phyloP scores from a whole-genome alignment of 108 stramenopile genomes.

The Nitzschia sp. region DNA sequence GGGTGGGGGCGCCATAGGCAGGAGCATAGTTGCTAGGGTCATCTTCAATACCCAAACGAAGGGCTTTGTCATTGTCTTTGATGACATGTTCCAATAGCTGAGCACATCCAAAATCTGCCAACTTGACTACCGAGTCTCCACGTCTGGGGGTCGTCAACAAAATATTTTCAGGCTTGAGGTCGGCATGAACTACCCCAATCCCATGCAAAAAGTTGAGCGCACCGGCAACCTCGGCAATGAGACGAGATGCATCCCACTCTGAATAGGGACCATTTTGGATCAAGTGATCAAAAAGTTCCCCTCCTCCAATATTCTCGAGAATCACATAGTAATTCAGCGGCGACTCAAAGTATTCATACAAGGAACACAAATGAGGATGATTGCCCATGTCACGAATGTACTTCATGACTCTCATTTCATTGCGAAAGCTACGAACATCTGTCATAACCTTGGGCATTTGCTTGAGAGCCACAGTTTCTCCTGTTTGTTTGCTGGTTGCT shows the following conservation, averaged over 20 bases:
- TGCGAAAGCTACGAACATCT: conserved; percentile 52
- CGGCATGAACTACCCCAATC: conserved; percentile 77
- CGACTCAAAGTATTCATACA: conserved; percentile 64
- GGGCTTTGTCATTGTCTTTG: neutral
- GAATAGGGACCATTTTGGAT: conserved; percentile 79
- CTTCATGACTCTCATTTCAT: conserved; percentile 72
- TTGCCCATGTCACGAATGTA: conserved; percentile 61
- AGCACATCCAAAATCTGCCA: conserved; percentile 88
- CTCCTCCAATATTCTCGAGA: conserved; percentile 76
- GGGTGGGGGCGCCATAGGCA: conserved; percentile 44
- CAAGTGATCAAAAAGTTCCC: conserved; percentile 88
- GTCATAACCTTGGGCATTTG: conserved; percentile 71
- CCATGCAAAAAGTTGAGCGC: conserved; percentile 78
- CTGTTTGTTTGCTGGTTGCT: conserved; percentile 46
- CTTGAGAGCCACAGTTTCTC: conserved; percentile 65
- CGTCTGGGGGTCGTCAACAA: conserved; percentile 62
- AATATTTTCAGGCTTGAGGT: conserved; percentile 86
- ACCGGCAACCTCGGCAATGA: conserved; percentile 68
- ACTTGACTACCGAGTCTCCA: conserved; percentile 60
- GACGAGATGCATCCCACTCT: conserved; percentile 75
- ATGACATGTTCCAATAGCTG: conserved; percentile 17
- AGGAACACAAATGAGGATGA: conserved; percentile 77
- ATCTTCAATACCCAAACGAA: neutral
- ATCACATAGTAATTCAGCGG: conserved; percentile 62
- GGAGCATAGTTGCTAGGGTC: conserved; percentile 3